Evolutionary conservation across 768 basidiomycete genomes (phyloP), one percentile per base, ranked within the genome.

Genomic region (Mrakia blollopis): DNA sequence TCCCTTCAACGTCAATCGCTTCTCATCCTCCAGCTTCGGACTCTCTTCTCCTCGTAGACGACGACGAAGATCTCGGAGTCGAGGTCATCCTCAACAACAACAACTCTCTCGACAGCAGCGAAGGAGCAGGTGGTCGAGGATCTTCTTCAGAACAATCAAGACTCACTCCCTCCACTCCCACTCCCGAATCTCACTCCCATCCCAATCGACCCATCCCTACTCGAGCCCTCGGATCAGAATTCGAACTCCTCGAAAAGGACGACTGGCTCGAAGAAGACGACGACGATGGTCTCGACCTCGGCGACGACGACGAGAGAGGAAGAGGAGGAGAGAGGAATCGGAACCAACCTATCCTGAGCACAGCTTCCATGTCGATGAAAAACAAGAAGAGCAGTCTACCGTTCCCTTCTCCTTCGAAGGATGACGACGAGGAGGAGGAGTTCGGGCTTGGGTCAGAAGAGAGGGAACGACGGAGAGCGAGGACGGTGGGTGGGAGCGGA

Each of bases 221-320:
- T 2, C 71, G 76, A 13, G 76, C 76, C 25, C 50, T 77, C 8
- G 76, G 71, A 11, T 77, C 76, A 10, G 76, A 77, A 30, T 77
- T 77, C 28, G 76, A 77, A 50, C 44, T 77, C 44, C 41, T 77
- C 63, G 71, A 54, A n/a, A 63, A 72, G 41, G 71, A 73, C 39
- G 76, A 77, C 65, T 77, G 76, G 76, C 60, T 50, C 32, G 65
- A 47, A 2, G 39, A 47, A 50, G 54, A 30, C 61, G 47, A n/a
- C 21, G 52, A 10, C n/a, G 57, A n/a, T 39, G 30, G 37, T 10
- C 61, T 25, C 47, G 37, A 32, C 21, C 47, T 50, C 47, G 47
- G 16, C 3, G 47, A 50, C 44, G 21, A 50, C 47, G 7, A 7
- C 44, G 47, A 21, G 21, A 18, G 47, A 21, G 47, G 16, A 14